phyloP scores from a whole-genome alignment of 805 yeast species.

The Tetrapisispora arboricola region DNA sequence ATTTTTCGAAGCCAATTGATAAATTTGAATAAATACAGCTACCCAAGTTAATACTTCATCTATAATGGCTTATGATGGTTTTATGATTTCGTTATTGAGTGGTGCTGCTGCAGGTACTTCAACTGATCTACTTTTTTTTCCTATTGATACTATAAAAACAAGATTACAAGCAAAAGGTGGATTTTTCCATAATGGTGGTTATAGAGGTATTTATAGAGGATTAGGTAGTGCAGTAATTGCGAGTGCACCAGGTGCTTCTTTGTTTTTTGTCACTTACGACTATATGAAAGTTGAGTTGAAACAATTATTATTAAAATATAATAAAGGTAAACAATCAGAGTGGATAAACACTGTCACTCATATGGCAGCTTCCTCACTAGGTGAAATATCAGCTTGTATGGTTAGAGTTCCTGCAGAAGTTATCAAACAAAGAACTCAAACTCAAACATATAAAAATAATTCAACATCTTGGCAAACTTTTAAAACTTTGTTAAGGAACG shows the following conservation, averaged over 20 bases:
- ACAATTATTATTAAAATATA: conserved; percentile 19
- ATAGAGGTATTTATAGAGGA: conserved; percentile 83
- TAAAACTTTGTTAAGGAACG: conserved; percentile 46
- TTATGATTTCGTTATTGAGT: conserved; percentile 35
- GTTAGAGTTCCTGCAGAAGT: conserved; percentile 97
- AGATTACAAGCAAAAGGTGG: conserved; percentile 94
- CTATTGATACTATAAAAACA: conserved; percentile 91
- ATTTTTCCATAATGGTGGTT: conserved; percentile 86
- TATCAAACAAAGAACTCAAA: conserved; percentile 88
- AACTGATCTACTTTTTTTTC: conserved; percentile 89
- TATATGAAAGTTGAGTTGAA: conserved; percentile 43
- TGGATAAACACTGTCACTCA: conserved; percentile 44
- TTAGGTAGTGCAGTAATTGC: conserved; percentile 90
- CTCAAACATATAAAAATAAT: conserved; percentile 34
- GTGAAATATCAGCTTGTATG: conserved; percentile 87
- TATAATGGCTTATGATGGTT: conserved; percentile 6
- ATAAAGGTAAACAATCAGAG: conserved; percentile 9
- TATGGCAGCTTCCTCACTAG: conserved; percentile 80
- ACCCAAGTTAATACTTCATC: not conserved
- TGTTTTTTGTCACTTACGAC: conserved; percentile 80
- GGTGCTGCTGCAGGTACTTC: conserved; percentile 97
- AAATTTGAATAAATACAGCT: no score
- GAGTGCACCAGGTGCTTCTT: conserved; percentile 80
- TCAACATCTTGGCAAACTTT: conserved; percentile 57
- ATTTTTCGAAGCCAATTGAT: no score